Evolutionary conservation across 352 stramenopile species (phyloP).

Genomic region (Globisporangium radiosum): DNA sequence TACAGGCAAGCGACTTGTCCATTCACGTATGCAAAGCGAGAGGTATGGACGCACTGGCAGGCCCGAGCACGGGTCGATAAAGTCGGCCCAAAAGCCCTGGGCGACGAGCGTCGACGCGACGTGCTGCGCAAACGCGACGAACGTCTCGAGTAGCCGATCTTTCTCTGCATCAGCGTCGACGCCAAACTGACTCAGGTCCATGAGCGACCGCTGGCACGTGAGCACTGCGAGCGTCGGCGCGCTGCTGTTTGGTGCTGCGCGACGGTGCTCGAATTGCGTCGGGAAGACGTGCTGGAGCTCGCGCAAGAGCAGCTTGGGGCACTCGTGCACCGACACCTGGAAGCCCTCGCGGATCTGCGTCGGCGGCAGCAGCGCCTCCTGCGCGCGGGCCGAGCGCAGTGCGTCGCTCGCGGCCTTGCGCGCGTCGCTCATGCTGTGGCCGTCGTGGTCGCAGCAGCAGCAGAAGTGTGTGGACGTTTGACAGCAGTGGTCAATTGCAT

Average conservation of each 20-base stretch:
- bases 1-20: background rate
- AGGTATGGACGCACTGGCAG: conserved; percentile 70
- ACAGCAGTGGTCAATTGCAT: too few species aligned
- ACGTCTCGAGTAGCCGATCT: conserved; percentile 94
- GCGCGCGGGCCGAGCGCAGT: conserved; percentile 14
- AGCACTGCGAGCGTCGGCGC: conserved; percentile 81
- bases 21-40: background rate
- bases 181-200: conserved; percentile 94
- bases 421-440: conserved; percentile 3
- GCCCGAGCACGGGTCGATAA: conserved; percentile 96
- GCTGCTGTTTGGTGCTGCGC: conserved; percentile 18
- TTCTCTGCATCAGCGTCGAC: conserved; percentile 93
- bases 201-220: conserved; percentile 90
- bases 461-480: background rate
- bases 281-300: conserved; percentile 83
- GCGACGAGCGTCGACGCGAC: conserved; percentile 75
- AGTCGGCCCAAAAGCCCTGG: conserved; percentile 92
- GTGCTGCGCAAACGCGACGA: conserved; percentile 88
- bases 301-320: conserved; percentile 61
- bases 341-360: conserved; percentile 59
- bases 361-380: conserved; percentile 40
- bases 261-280: conserved; percentile 29
- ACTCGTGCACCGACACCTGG: conserved; percentile 75
- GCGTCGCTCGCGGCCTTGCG: conserved; percentile 1
- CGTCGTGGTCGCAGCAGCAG: background rate